Percentiles rank a stretch among this genome's conserved stretches.
Conservation (phyloP, 441 rosid genomes). For the Rhodomyrtus psidioides region DNA sequence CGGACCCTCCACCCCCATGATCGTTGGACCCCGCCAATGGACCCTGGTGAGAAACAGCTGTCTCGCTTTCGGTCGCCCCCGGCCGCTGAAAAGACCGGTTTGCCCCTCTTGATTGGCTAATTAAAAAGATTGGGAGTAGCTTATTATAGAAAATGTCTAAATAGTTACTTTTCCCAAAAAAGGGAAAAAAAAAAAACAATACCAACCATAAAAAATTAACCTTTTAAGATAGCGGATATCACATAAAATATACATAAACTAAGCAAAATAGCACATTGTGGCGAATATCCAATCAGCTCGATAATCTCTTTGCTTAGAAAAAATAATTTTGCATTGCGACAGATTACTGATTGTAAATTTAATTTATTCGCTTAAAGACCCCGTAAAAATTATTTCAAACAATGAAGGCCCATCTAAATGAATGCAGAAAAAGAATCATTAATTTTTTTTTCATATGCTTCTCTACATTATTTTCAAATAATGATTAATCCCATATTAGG, state of each 20-base stretch:
- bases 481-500: background rate
- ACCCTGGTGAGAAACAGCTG: slow-evolving; percentile 24
- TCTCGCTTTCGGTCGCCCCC: slow-evolving; percentile 11
- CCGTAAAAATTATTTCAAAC: too few species aligned
- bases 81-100: background rate
- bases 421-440: background rate
- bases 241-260: too few species aligned
- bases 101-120: background rate
- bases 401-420: background rate
- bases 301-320: too few species aligned
- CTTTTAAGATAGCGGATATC: too few species aligned
- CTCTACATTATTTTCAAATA: background rate
- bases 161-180: background rate
- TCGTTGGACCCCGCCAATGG: slow-evolving; percentile 24
- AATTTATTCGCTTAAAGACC: background rate
- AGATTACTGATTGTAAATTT: background rate
- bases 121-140: background rate
- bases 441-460: background rate
- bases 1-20: background rate
- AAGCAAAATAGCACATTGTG: too few species aligned
- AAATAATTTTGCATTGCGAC: accelerated
- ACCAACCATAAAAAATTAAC: background rate
- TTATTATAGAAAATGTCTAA: background rate
- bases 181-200: background rate
- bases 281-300: too few species aligned